Percentiles rank a stretch among this genome's conserved stretches.
phyloP scores from a whole-genome alignment of 225 moss, liverwort and hornwort genomes.

The Pseudisothecium myosuroides region DNA sequence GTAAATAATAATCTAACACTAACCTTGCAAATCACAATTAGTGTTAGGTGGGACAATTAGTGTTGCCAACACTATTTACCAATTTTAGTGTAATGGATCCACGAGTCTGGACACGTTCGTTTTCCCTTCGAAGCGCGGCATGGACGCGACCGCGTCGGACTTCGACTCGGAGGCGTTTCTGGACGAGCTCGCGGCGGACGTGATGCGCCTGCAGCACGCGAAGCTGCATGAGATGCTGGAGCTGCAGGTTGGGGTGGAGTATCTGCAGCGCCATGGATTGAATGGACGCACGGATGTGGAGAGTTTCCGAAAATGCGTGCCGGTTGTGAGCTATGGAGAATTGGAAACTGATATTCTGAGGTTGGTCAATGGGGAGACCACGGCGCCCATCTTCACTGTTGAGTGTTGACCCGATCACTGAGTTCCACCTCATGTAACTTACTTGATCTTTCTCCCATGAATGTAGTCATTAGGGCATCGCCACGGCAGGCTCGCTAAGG shows the following conservation, averaged over 20 bases:
- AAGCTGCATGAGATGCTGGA: constrained; percentile 27
- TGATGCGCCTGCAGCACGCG: constrained; percentile 17
- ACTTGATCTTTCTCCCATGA: too few relatives aligned
- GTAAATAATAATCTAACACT: too few relatives aligned
- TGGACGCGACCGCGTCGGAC: background rate
- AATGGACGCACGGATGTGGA: constrained; percentile 26
- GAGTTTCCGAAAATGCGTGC: constrained; percentile 35
- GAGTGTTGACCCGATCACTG: constrained; percentile 32
- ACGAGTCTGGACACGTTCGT: background rate
- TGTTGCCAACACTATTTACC: too few relatives aligned
- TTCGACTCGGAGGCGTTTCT: constrained; percentile 7
- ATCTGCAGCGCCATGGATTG: constrained; percentile 34
- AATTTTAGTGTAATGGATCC: too few relatives aligned
- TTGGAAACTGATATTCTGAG: constrained; percentile 20
- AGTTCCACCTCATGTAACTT: constrained; percentile 1
- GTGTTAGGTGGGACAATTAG: too few relatives aligned
- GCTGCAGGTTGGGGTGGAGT: constrained; percentile 20
- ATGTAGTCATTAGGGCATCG: too few relatives aligned
- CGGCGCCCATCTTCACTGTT: constrained; percentile 26
- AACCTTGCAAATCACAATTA: too few relatives aligned
- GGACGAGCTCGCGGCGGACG: background rate
- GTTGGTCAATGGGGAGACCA: constrained; percentile 26
- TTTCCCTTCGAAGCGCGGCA: background rate
- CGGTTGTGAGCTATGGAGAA: constrained; percentile 34
- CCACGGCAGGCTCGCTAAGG: too few relatives aligned